Evolutionary conservation across 192 early-diverging fungal species (phyloP).

Genomic region (Pilobolus umbonatus): DNA sequence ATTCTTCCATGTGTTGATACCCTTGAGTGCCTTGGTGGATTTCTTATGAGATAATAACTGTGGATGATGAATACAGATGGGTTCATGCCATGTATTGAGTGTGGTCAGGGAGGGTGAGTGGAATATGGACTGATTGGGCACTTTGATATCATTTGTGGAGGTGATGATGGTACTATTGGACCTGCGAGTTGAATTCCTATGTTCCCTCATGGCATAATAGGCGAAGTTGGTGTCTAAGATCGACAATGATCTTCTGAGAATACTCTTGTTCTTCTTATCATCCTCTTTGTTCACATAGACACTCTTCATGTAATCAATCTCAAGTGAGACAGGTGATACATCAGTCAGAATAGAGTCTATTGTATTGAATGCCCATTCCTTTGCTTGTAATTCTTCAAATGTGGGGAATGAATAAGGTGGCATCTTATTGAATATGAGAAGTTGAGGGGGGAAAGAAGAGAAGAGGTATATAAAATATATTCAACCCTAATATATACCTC

Average conservation of each 20-base stretch:
- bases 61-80: background rate
- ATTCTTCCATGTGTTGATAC: conserved; percentile 6
- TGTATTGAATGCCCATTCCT: conserved; percentile 12
- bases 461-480: background rate
- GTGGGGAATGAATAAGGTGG: conserved; percentile 3
- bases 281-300: background rate
- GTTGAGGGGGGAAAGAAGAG: background rate
- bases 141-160: background rate
- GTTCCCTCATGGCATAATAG: background rate
- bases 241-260: background rate
- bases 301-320: conserved; percentile 4
- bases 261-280: background rate
- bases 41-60: background rate
- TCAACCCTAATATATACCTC: too few relatives aligned
- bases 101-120: background rate
- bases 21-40: conserved; percentile 1
- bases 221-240: background rate
- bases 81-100: background rate
- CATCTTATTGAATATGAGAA: background rate
- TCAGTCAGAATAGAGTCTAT: conserved; percentile 1
- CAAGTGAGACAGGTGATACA: background rate
- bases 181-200: conserved; percentile 4
- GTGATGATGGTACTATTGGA: conserved; percentile 6
- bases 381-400: conserved; percentile 14
- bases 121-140: background rate